phyloP scores from a whole-genome alignment of 2,329 filamentous ascomycete genomes.

The Penicillium sp. region DNA sequence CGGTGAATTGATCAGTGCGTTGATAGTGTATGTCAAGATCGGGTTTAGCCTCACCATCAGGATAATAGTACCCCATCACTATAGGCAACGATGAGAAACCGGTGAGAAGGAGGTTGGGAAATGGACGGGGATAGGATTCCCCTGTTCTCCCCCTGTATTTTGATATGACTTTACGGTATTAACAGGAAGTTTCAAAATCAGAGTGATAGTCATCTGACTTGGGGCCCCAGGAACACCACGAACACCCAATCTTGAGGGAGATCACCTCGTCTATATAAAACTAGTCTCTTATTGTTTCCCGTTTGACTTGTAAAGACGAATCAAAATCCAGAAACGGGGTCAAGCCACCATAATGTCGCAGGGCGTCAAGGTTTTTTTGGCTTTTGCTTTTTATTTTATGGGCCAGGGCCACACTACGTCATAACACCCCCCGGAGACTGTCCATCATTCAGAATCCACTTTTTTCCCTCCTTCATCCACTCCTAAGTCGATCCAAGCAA shows the following conservation, averaged over 20 bases:
- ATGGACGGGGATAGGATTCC: not conserved
- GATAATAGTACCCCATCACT: not conserved
- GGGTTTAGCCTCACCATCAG: not conserved
- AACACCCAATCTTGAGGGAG: not conserved
- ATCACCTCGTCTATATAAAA: not conserved
- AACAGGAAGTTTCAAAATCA: not conserved
- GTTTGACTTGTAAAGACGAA: not conserved
- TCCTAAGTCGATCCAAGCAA: conserved; percentile 24
- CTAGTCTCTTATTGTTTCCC: not conserved
- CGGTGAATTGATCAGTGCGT: not conserved
- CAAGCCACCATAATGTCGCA: not conserved
- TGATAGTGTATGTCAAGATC: not conserved
- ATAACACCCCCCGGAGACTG: conserved; percentile 30
- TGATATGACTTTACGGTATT: not conserved
- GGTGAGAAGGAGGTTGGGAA: not conserved
- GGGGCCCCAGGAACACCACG: not conserved
- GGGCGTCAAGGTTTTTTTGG: not conserved
- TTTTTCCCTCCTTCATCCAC: conserved; percentile 18
- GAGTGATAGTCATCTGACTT: not conserved
- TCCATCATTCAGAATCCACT: conserved; percentile 24
- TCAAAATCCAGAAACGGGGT: not conserved
- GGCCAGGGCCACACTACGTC: conserved; percentile 25
- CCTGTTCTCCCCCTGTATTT: not conserved
- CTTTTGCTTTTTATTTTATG: not conserved
- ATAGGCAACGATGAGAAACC: not conserved